Percentiles rank a stretch among this genome's conserved stretches.
These are phyloP conservation scores for Persicaria tinctoria DNA, from an alignment of 148 eudicot genomes.

Conservation along the genomic window DNA sequence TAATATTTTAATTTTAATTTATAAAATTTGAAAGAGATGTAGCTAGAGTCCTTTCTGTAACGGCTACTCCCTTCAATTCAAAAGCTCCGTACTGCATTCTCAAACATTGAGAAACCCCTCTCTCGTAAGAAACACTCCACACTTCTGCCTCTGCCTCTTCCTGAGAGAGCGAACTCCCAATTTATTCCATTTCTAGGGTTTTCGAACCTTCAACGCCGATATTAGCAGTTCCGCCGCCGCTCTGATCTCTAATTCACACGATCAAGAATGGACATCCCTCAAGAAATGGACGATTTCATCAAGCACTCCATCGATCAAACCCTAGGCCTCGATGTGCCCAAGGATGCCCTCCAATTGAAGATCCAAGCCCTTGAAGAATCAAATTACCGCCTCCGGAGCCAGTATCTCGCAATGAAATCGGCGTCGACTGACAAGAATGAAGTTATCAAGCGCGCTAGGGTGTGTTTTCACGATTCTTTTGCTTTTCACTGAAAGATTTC, in stretches of 20 bases:
- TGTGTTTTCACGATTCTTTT: slow-evolving; percentile 18
- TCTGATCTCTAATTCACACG: neutral
- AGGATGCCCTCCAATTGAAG: slow-evolving; percentile 44
- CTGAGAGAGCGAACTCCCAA: neutral
- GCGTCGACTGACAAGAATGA: slow-evolving; percentile 55
- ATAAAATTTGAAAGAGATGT: too few species aligned
- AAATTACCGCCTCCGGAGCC: slow-evolving; percentile 35
- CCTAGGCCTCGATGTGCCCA: slow-evolving; percentile 58
- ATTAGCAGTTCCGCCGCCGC: neutral
- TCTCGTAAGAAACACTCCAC: too few species aligned
- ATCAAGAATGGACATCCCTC: slow-evolving; percentile 45
- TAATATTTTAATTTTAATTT: too few species aligned
- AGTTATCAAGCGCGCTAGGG: slow-evolving; percentile 63
- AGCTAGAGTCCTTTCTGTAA: too few species aligned
- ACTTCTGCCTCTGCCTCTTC: too few species aligned
- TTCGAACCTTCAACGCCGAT: neutral
- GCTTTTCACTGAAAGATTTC: neutral
- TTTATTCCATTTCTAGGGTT: neutral
- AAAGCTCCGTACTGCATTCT: too few species aligned
- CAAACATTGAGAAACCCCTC: too few species aligned
- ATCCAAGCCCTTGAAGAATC: slow-evolving; percentile 46
- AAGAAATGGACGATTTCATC: slow-evolving; percentile 61
- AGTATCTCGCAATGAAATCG: slow-evolving; percentile 38
- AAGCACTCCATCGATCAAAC: slow-evolving; percentile 54
- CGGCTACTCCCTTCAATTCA: too few species aligned